phyloP scores from a whole-genome alignment of 805 yeast species.

The Clavispora vitiphila region DNA sequence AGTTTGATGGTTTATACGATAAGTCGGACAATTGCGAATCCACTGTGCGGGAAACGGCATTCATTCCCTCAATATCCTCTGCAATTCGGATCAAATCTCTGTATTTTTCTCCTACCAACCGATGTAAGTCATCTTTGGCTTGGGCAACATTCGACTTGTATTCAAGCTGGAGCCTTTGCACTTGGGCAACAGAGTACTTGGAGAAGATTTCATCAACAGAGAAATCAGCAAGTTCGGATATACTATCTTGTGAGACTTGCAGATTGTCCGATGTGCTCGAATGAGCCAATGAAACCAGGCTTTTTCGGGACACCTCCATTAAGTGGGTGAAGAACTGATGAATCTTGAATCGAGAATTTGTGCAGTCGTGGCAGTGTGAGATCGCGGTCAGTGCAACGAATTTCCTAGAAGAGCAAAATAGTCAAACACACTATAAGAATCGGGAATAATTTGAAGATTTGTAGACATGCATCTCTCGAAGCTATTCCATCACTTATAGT shows the following conservation, averaged over 20 bases:
- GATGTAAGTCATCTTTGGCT: conserved; percentile 31
- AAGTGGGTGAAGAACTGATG: neutral
- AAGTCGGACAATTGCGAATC: conserved; percentile 26
- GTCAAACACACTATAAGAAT: no score
- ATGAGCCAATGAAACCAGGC: neutral
- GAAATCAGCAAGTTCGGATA: conserved; percentile 4
- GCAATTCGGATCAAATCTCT: conserved; percentile 40
- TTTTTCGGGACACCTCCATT: conserved; percentile 1
- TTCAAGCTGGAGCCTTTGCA: conserved; percentile 25
- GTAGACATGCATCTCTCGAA: no score
- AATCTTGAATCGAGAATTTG: neutral
- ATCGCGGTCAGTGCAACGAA: neutral
- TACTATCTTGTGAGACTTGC: neutral
- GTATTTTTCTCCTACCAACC: conserved; percentile 36
- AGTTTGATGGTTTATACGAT: conserved; percentile 26
- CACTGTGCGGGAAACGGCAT: conserved; percentile 16
- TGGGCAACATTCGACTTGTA: conserved; percentile 22
- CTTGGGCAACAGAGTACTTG: conserved; percentile 26
- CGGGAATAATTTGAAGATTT: no score
- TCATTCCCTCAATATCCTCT: conserved; percentile 36
- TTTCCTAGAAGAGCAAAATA: no score
- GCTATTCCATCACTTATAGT: no score
- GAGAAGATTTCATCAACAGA: conserved; percentile 33
- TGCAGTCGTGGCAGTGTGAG: neutral
- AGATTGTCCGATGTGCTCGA: neutral